Evolutionary conservation across 805 yeast genomes (phyloP).

Genomic region (Saccharomycopsis babjevae): DNA sequence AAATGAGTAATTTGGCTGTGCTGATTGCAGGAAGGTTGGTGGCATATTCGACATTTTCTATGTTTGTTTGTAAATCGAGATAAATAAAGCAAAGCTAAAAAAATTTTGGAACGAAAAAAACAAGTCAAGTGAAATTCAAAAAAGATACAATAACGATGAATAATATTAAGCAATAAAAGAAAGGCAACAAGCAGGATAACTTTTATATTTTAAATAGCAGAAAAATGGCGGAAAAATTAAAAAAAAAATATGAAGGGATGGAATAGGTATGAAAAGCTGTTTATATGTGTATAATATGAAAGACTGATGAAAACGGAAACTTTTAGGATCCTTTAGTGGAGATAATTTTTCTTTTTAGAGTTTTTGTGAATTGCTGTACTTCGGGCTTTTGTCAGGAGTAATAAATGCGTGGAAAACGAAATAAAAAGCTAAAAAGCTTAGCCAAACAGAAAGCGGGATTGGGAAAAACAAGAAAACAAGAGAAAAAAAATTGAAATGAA

Average conservation of each 20-base stretch:
- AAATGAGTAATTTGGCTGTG: neutral
- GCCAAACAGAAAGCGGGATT: neutral
- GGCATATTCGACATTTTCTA: neutral
- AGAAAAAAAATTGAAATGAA: too few relatives aligned
- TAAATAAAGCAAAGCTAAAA: neutral
- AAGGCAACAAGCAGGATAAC: neutral
- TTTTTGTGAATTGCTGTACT: too few relatives aligned
- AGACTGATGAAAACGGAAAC: too few relatives aligned
- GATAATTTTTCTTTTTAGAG: too few relatives aligned
- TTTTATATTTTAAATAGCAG: neutral
- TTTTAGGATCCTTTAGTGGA: too few relatives aligned
- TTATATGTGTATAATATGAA: too few relatives aligned
- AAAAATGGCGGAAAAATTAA: neutral
- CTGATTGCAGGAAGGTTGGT: neutral
- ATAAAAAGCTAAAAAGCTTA: neutral
- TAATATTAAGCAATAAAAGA: neutral
- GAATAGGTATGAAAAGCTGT: too few relatives aligned
- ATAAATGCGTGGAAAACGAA: neutral
- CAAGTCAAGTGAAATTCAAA: neutral
- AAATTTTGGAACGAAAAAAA: neutral
- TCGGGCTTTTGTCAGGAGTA: too few relatives aligned
- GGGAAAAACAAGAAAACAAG: neutral
- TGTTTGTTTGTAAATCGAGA: neutral
- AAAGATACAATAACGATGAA: neutral
- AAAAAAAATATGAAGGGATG: too few relatives aligned